Conservation (phyloP, 2,329 filamentous ascomycete genomes). For the Fusarium annulatum region DNA sequence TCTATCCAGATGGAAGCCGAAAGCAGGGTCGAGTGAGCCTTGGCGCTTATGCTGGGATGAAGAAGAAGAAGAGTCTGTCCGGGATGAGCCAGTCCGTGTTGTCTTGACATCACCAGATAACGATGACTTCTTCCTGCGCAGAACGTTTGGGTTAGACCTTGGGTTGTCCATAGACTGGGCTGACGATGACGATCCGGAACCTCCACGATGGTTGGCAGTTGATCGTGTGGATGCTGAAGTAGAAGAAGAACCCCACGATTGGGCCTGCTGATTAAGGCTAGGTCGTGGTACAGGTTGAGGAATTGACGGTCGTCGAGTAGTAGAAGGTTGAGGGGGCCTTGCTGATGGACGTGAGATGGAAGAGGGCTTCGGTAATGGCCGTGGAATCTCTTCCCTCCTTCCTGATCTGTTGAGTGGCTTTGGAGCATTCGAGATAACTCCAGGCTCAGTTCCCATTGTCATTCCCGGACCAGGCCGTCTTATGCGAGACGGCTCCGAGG, state of each 20-base stretch:
- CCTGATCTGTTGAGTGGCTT: slow-evolving; percentile 39
- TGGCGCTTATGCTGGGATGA: slow-evolving; percentile 56
- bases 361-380: slow-evolving; percentile 31
- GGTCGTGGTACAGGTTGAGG: slow-evolving; percentile 40
- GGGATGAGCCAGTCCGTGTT: slow-evolving; percentile 50
- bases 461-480: slow-evolving; percentile 40
- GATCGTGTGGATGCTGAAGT: slow-evolving; percentile 49
- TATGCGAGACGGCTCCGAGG: slow-evolving; percentile 51
- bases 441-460: slow-evolving; percentile 28
- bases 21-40: slow-evolving; percentile 50
- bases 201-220: slow-evolving; percentile 47
- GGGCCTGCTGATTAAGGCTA: slow-evolving; percentile 54
- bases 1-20: slow-evolving; percentile 54
- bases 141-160: slow-evolving; percentile 54
- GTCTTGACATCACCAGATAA: slow-evolving; percentile 54
- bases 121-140: slow-evolving; percentile 63
- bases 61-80: slow-evolving; percentile 57
- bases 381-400: slow-evolving; percentile 38
- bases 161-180: slow-evolving; percentile 50
- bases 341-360: slow-evolving; percentile 29
- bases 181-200: slow-evolving; percentile 50
- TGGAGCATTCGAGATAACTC: slow-evolving; percentile 32
- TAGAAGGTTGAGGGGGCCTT: slow-evolving; percentile 40
- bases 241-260: slow-evolving; percentile 55
- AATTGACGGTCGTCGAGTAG: slow-evolving; percentile 40